A percentile compares a stretch with the other conserved stretches of the same genome.
phyloP scores from a whole-genome alignment of 2,329 filamentous ascomycete species.

The Talaromyces sp. region DNA sequence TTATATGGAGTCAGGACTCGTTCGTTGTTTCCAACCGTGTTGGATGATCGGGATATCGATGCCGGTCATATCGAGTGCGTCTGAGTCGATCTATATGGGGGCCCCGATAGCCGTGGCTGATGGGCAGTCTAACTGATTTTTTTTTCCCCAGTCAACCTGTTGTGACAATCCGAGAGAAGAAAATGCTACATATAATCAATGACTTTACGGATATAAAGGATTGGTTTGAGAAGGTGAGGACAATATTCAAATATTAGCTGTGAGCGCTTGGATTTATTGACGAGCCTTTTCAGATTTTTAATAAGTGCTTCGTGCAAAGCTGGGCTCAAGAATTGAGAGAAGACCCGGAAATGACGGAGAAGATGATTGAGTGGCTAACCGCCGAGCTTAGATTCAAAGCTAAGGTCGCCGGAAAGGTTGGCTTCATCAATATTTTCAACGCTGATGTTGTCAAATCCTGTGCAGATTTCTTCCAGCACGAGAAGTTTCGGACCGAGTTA shows the following conservation, averaged over 20 bases:
- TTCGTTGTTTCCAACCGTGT: slow-evolving; percentile 32
- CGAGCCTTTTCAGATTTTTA: slow-evolving; percentile 27
- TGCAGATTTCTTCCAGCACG: slow-evolving; percentile 48
- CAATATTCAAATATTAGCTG: neutral
- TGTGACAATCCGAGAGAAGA: slow-evolving; percentile 36
- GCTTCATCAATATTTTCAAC: slow-evolving; percentile 49
- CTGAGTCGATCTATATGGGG: neutral
- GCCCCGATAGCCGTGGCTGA: neutral
- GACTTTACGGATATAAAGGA: slow-evolving; percentile 39
- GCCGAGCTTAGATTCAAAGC: slow-evolving; percentile 53
- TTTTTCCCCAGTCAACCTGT: slow-evolving; percentile 24
- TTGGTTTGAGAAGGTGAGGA: slow-evolving; percentile 38
- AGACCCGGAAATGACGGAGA: slow-evolving; percentile 30
- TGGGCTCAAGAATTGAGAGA: slow-evolving; percentile 32
- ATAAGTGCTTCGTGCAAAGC: slow-evolving; percentile 28
- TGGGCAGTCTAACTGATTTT: neutral
- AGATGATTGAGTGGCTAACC: slow-evolving; percentile 41
- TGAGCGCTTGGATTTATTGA: neutral
- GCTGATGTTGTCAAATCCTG: slow-evolving; percentile 48
- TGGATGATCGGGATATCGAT: slow-evolving; percentile 32
- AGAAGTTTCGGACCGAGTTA: slow-evolving; percentile 42
- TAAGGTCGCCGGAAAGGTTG: slow-evolving; percentile 39
- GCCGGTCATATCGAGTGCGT: slow-evolving; percentile 29
- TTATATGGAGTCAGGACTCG: slow-evolving; percentile 29
- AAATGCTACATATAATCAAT: slow-evolving; percentile 41